These are phyloP conservation scores for Colletotrichum musicola DNA, from an alignment of 2,329 filamentous ascomycete species.

Conservation along the genomic window DNA sequence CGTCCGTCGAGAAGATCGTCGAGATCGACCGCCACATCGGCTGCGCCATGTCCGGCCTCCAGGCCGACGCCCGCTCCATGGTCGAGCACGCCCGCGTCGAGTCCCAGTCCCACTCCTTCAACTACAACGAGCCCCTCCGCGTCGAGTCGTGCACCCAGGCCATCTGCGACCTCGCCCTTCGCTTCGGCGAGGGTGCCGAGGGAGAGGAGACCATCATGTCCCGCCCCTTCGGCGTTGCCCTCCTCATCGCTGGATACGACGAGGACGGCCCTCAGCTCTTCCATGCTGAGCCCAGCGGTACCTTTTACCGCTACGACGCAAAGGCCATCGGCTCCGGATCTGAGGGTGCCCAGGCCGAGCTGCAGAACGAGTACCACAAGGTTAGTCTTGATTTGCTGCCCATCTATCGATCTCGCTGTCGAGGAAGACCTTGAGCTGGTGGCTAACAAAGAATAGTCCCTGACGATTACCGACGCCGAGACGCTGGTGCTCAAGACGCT, in stretches of 20 bases:
- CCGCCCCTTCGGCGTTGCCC: conserved; percentile 93
- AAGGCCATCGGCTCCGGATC: conserved; percentile 98
- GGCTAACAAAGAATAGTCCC: conserved; percentile 66
- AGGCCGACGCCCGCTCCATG: conserved; percentile 98
- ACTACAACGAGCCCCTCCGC: conserved; percentile 94
- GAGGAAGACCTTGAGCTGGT: background rate
- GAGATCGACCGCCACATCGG: conserved; percentile 99
- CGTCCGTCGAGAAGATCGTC: conserved; percentile 99
- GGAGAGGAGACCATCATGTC: conserved; percentile 99
- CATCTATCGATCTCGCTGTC: background rate
- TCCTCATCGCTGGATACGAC: conserved; percentile 96
- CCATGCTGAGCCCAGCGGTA: conserved; percentile 97
- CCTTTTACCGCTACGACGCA: conserved; percentile 98
- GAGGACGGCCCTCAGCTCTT: conserved; percentile 98
- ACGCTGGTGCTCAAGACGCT: conserved; percentile 96
- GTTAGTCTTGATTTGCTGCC: conserved; percentile 52
- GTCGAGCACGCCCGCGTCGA: conserved; percentile 98
- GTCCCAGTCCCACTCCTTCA: conserved; percentile 96
- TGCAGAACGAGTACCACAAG: conserved; percentile 99
- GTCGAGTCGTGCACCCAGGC: conserved; percentile 99
- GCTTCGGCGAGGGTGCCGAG: conserved; percentile 97
- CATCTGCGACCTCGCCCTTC: conserved; percentile 95
- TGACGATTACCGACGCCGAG: conserved; percentile 93
- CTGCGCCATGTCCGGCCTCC: conserved; percentile 97
- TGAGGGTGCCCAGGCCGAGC: conserved; percentile 95